Conservation (phyloP, 345 rosid genomes). For the Litchi chinensis region DNA sequence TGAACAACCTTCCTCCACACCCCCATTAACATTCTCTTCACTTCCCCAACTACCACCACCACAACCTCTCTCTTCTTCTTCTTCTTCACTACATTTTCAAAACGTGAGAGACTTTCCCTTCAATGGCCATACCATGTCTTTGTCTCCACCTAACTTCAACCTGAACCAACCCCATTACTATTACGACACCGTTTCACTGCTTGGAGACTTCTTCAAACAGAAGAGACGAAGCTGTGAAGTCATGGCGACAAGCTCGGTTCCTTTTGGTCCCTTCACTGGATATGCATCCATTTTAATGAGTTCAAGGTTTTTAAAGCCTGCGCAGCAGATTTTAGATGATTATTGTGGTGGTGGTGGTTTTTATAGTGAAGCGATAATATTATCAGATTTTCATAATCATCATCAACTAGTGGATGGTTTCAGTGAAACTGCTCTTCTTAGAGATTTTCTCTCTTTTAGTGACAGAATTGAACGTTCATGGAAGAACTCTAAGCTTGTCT, state of each 20-base stretch:
- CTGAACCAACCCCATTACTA: background rate
- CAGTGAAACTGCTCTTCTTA: constrained; percentile 15
- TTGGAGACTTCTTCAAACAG: constrained; percentile 25
- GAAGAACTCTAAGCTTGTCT: constrained; percentile 38
- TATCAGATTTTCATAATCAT: background rate
- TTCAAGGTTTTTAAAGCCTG: constrained; percentile 42
- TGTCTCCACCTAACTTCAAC: constrained; percentile 19
- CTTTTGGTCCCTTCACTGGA: constrained; percentile 43
- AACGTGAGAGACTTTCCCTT: background rate
- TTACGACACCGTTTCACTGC: constrained; percentile 11
- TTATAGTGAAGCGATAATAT: background rate
- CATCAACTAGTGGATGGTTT: constrained; percentile 20
- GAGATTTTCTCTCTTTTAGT: constrained; percentile 25
- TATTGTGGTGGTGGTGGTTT: constrained; percentile 21
- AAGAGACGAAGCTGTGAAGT: constrained; percentile 3
- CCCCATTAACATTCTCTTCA: constrained; percentile 7
- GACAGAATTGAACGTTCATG: constrained; percentile 30
- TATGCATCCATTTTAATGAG: constrained; percentile 31
- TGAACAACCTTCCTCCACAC: constrained; percentile 12
- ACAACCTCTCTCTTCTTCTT: background rate
- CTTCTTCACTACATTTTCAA: background rate
- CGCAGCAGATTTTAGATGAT: constrained; percentile 39
- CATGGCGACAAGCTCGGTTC: constrained; percentile 30
- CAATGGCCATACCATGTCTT: background rate
- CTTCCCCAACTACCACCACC: background rate